Evolutionary conservation across 2,329 filamentous ascomycete species (phyloP).

Genomic region (Thermothelomyces thermophilus): DNA sequence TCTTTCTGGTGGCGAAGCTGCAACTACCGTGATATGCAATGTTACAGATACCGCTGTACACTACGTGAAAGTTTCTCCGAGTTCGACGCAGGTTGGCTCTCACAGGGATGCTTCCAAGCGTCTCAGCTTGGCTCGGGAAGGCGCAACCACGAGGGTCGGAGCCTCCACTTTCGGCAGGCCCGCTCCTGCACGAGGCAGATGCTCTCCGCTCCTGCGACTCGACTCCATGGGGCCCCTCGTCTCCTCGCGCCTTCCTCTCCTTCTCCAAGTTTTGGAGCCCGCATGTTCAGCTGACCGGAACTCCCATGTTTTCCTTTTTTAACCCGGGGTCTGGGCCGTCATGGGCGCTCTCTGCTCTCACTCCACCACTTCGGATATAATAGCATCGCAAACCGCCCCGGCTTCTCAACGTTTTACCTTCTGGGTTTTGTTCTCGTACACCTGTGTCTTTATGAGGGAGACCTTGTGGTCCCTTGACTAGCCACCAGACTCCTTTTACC

Average conservation of each 20-base stretch:
- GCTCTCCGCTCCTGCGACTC: neutral
- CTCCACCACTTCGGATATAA: conserved; percentile 5
- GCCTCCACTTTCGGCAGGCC: conserved; percentile 10
- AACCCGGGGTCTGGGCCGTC: neutral
- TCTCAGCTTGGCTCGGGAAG: neutral
- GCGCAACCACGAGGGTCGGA: neutral
- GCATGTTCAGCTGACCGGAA: conserved; percentile 6
- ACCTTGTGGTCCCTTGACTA: neutral
- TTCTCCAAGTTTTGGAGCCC: neutral
- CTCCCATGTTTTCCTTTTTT: neutral
- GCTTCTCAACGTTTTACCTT: neutral
- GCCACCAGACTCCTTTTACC: neutral
- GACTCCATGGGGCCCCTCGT: conserved; percentile 11
- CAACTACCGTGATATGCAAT: conserved; percentile 5
- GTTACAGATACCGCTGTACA: neutral
- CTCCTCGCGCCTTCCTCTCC: conserved; percentile 5
- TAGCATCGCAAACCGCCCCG: neutral
- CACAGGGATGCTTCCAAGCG: neutral
- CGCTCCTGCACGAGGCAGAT: conserved; percentile 1
- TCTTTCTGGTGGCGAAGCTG: neutral
- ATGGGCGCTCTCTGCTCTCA: neutral
- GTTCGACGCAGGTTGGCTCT: too few relatives aligned
- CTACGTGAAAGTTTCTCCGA: too few relatives aligned
- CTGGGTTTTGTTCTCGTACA: neutral
- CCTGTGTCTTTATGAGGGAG: neutral